Evolutionary conservation across 768 basidiomycete genomes (phyloP), one percentile per base, ranked within the genome.

Genomic region (Calocera viscosa): DNA sequence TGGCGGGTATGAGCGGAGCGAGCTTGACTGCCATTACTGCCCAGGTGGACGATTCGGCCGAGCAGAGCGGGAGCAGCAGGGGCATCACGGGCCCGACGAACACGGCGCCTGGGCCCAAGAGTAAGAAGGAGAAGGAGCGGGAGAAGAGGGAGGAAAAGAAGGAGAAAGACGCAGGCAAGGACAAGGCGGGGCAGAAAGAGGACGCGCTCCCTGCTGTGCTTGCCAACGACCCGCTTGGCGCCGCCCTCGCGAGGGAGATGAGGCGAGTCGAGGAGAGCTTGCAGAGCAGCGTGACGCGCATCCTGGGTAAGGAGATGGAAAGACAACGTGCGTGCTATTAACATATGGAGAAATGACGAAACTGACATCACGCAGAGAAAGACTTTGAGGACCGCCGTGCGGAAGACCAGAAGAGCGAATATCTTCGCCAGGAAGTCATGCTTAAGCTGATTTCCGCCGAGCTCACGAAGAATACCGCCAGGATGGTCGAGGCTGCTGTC

Each of bases 401-500:
- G 28, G 83, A 85, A 67, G 90, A 91, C 70, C 89, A 90, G 73
- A 81, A 84, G 11, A 88, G 88, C 69, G 90, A 92, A 73, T 90
- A 90, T 69, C 80, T 85, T 40, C 84, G 91, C 16, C 90, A 94
- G 76, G 91, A 94, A 77, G 91, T 89, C 75, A 90, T 93, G 68
- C 78, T 93, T 72, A 92, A 92, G 77, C 78, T 93, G 65, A 91
- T 93, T 70, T 92, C 90, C 26, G 89, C 84, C 1, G 89, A 91
- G 75, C 80, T 93, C 64, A 91, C 88, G 10, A 86, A 88, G 77
- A 92, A 92, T 71, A 93, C 91, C 12, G 90, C 90, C 11, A 83
- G 90, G 14, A 89, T 92, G 63, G 91, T 94, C 49, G 91, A 94
- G 78, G 82, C 88, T 82, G 91, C 90, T 16, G 88, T 93, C 72